phyloP scores from a whole-genome alignment of 83 land plant species.

The Larix sibirica region DNA sequence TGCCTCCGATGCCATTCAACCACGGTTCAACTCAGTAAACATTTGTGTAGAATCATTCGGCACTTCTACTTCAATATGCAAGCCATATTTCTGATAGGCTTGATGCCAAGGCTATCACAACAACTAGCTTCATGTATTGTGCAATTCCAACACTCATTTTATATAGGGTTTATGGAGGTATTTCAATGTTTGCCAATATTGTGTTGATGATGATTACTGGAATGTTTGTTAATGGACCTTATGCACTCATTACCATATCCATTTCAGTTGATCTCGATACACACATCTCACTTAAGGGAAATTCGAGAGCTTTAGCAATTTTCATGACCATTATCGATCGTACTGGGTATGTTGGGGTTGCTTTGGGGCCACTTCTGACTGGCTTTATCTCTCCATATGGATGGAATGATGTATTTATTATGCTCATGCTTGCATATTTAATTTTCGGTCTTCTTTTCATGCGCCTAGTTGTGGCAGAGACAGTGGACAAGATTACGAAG shows the following conservation, averaged over 20 bases:
- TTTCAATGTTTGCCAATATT: slow-evolving; percentile 56
- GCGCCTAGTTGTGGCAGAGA: slow-evolving; percentile 52
- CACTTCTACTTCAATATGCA: too few relatives aligned
- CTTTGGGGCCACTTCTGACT: slow-evolving; percentile 80
- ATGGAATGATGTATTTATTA: slow-evolving; percentile 75
- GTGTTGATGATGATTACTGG: slow-evolving; percentile 68
- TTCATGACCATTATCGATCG: slow-evolving; percentile 91
- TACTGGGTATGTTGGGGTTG: slow-evolving; percentile 89
- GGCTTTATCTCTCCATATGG: slow-evolving; percentile 81
- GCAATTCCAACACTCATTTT: slow-evolving; percentile 70
- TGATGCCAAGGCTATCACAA: slow-evolving; percentile 20
- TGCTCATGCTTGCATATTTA: slow-evolving; percentile 64
- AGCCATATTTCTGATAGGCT: slow-evolving; percentile 63
- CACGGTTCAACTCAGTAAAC: too few relatives aligned
- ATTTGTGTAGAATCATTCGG: too few relatives aligned
- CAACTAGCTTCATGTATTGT: slow-evolving; percentile 41
- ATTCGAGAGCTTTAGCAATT: slow-evolving; percentile 47
- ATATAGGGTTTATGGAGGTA: slow-evolving; percentile 63
- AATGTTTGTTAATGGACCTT: slow-evolving; percentile 84
- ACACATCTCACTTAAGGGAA: slow-evolving; percentile 57
- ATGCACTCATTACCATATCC: slow-evolving; percentile 86
- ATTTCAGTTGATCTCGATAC: slow-evolving; percentile 87
- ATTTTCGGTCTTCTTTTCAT: slow-evolving; percentile 57
- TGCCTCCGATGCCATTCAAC: too few relatives aligned
- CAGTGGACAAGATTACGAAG: slow-evolving; percentile 21